Base-by-base conservation (phyloP, 805 yeast species). In the Torulaspora quercuum region DNA sequence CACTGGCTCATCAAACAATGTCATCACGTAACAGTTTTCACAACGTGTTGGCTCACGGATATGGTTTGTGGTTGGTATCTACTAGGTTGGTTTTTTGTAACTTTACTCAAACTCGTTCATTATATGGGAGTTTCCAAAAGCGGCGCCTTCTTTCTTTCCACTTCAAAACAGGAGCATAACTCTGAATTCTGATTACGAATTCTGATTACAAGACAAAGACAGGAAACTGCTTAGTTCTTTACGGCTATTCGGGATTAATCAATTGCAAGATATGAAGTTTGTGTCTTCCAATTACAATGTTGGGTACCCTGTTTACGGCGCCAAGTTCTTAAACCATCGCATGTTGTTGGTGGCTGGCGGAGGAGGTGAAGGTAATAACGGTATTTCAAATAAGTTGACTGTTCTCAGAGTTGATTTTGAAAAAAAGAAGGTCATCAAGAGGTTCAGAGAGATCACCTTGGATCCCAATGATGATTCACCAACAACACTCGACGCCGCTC, bases 341-440 rank as follows among this genome's bases (percentile, higher is more conserved):
- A 73, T 79, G 1, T 58, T 89, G 17, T 59, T 88, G 32, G 82
- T 82, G 18, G 78, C 87, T 3, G 98, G 98, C 26, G 98, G 98
- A 29, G 97, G 97, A 19, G 97, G 97, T 16, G 95, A 86, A 58
- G 95, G 95, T 7, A 80, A 79, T 53, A 82, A 86, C 52, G 96
- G 95, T 19, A 78, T 87, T 37, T 83, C 89, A 25, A 90, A 90
- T 61, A 86, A 83, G 57, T 65, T 90, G 44, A 77, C 88, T 3
- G 81, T 82, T 2, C 58, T 82, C 26, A 62, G 73, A 30, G 68
- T 83, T 29, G 73, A 76, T 50, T 76, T 81, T 36, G 68, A 68
- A 21, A 69, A 70, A 38, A 53, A 54, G 23, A 59, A 57, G 57
- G 67, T 57, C 8, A 61, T 82, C 37, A 81, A 76, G 49, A 68